Conservation (phyloP, 495 filamentous ascomycete species). For the Wilcoxina mikolae region DNA sequence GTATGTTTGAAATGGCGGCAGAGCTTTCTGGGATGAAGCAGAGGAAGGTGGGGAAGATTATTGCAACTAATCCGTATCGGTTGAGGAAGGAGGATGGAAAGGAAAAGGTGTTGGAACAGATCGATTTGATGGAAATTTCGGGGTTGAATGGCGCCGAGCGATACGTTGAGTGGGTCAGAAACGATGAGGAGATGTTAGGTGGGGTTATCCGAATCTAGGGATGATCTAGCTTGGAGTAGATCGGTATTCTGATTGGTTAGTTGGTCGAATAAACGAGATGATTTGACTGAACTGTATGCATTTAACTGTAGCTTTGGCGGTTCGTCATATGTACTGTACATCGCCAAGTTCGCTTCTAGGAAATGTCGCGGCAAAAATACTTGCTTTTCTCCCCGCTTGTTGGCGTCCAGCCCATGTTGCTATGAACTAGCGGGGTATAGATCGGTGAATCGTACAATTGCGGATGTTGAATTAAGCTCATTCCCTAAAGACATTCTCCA, state of each 20-base stretch:
- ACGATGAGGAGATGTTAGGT: neutral
- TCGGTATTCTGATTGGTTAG: too few relatives aligned
- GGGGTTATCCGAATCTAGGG: neutral
- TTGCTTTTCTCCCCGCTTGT: too few relatives aligned
- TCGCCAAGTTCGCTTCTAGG: too few relatives aligned
- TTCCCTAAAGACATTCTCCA: too few relatives aligned
- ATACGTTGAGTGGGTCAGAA: slow-evolving; percentile 7
- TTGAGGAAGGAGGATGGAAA: neutral
- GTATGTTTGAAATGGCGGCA: neutral
- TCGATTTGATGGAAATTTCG: neutral
- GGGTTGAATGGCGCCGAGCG: neutral
- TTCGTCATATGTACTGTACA: too few relatives aligned
- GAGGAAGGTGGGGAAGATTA: neutral
- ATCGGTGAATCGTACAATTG: too few relatives aligned
- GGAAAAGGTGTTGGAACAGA: neutral
- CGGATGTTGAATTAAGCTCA: too few relatives aligned
- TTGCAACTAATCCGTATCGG: neutral
- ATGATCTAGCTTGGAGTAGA: neutral
- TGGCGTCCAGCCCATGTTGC: too few relatives aligned
- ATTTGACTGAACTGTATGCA: neutral
- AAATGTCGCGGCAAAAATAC: too few relatives aligned
- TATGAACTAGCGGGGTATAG: too few relatives aligned
- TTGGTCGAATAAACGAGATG: too few relatives aligned
- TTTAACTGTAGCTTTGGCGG: neutral
- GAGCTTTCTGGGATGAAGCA: neutral